Base-by-base conservation (phyloP, 257 asterid species). In the Nicotiana otophora region DNA sequence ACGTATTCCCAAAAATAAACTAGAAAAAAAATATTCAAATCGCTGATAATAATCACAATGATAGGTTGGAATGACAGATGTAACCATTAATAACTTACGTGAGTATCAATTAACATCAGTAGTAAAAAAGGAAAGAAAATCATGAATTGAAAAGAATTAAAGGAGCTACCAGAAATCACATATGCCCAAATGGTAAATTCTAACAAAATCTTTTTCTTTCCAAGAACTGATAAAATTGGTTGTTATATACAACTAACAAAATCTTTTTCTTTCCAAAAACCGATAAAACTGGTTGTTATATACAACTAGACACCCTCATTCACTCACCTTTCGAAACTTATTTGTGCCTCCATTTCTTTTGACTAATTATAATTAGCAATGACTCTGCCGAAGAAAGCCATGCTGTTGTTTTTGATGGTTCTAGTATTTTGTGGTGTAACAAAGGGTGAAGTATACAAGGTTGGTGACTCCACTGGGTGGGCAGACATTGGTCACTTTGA, bases 401-500 rank as follows among this genome's bases (percentile, higher is more conserved):
- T n/a, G 10, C 4, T 82, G 3, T 15, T 84, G 4, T 8, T 42
- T 60, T 48, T 84, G 2, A 48, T 82, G 39, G 4, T 54, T 11
- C 6, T 66, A 78, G 31, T 82, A 28, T 51, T 63, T 14, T 67
- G 61, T 77, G 74, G 23, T 0, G 4, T 23, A 33, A 82, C 86
- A 1, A 46, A 79, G 1, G 86, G 66, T 60, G 63, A 26, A 1
- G 85, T 88, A 3, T 88, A 92, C 77, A 86, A 34, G 64, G 92
- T 91, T 62, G 95, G 94, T 16, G 97, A 67, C 0, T 77, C 84
- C 2, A 57, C 83, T 26, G 92, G 92, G 53, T 92, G 97, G 95
- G 88, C 84, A n/a, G 80, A 31, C 23, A 5, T 17, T 36, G 74
- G 76, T 53, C 64, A 70, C 23, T 77, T 75, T 15, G 84, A 42